phyloP scores from a whole-genome alignment of 495 filamentous ascomycete species.

The Friedmanniomyces simplex region DNA sequence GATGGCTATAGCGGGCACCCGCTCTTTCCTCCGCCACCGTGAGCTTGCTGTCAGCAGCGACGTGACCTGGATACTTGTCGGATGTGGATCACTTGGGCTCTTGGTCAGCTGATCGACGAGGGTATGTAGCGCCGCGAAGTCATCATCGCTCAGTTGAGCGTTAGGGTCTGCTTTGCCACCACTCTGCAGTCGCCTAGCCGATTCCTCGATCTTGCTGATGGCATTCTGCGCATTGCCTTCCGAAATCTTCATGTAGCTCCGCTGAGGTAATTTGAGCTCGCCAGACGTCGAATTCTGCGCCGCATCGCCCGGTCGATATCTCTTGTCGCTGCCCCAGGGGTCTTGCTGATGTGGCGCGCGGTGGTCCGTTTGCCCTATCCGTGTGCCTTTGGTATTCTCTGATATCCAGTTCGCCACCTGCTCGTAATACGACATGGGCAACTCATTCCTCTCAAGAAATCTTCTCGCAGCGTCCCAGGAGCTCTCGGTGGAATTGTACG shows the following conservation, averaged over 20 bases:
- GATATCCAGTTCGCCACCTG: constrained; percentile 92
- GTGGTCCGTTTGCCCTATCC: constrained; percentile 49
- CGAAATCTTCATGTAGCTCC: constrained; percentile 7
- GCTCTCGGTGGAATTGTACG: constrained; percentile 86
- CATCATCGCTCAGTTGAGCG: constrained; percentile 51
- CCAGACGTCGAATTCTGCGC: constrained; percentile 1
- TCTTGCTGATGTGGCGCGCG: constrained; percentile 36
- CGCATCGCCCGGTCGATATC: constrained; percentile 65
- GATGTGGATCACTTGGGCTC: constrained; percentile 19
- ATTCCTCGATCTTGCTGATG: constrained; percentile 28
- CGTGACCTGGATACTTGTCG: constrained; percentile 5
- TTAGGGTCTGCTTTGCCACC: constrained; percentile 1
- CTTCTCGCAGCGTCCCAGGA: constrained; percentile 86
- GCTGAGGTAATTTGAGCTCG: constrained; percentile 15
- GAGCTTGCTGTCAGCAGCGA: constrained; percentile 50
- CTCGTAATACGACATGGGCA: constrained; percentile 82
- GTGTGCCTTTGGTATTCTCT: constrained; percentile 76
- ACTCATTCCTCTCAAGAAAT: constrained; percentile 84
- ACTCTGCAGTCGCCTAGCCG: constrained; percentile 31
- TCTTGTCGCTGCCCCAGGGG: constrained; percentile 64
- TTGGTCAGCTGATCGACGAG: constrained; percentile 46
- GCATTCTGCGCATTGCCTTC: constrained; percentile 22
- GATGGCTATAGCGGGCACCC: constrained; percentile 76
- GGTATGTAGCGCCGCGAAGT: constrained; percentile 47
- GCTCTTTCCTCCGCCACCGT: constrained; percentile 63